Base-by-base conservation (phyloP, 257 asterid species). In the Ajuga chamaepitys region DNA sequence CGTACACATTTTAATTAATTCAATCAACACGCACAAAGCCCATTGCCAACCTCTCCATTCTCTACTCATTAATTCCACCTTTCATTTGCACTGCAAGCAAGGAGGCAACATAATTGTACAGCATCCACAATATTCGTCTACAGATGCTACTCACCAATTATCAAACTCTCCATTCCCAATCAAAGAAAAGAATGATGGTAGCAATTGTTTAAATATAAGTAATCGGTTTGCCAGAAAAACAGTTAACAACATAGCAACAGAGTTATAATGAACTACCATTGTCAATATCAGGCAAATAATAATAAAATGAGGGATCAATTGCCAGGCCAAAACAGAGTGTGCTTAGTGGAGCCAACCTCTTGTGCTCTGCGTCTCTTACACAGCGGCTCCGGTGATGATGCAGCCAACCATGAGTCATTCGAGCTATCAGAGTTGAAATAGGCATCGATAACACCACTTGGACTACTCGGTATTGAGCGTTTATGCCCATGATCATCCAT, bases 371-470 rank as follows among this genome's bases (percentile, higher is more conserved):
- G 67, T 71, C 78, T 64, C 81, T 82, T 82, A 6, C 14, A 51
- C 76, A 41, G 25, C 14, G 82, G 87, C 57, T 79, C 79, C 2
- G 79, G 65, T 3, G 79, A 65, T 25, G 76, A 58, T 42, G 50
- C 73, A 17, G 63, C 68, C 1, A 70, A 16, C 87, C 87, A 82
- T 7, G 81, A 82, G 18, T 82, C 88, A 10, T 71, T 77, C 14
- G 88, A 82, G 70, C 79, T 74, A 32, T 79, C 83, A 2, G 74
- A 76, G 72, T 74, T 68, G 64, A 82, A 77, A 71, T 82, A 79
- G 18, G 81, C 80, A 60, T 82, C 88, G 7, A 82, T 67, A 0
- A 82, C 78, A 37, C 88, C 85, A 52, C 78, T 74, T 17, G 88
- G 88, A 32, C 88, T 82, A 51, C 79, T 63, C 1, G 85, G 83